Conservation (phyloP, 768 basidiomycete species). For the Boletus sp. region DNA sequence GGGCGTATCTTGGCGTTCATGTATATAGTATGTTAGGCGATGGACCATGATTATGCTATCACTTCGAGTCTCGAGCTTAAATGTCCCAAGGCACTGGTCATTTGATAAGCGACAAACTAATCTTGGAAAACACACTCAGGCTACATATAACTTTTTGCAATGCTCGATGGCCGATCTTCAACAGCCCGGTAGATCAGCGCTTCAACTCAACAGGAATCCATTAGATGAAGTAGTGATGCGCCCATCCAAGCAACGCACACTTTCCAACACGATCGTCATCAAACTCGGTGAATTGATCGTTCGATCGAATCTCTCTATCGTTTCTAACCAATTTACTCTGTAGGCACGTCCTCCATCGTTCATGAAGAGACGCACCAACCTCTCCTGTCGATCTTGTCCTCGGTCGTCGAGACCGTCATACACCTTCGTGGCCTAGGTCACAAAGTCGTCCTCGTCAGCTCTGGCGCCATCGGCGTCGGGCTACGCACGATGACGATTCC, state of each 20-base stretch:
- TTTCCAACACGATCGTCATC: constrained; percentile 73
- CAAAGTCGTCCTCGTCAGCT: constrained; percentile 92
- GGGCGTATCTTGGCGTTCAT: not conserved
- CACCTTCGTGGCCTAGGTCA: constrained; percentile 77
- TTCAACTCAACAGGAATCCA: not conserved
- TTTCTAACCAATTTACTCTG: constrained; percentile 10
- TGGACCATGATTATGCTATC: not conserved
- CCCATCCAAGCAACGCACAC: constrained; percentile 20
- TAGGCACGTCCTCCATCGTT: constrained; percentile 93
- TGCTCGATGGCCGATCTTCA: constrained; percentile 13
- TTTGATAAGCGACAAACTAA: not conserved
- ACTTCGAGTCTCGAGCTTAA: too few species aligned
- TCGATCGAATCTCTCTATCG: not conserved
- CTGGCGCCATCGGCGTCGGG: constrained; percentile 97
- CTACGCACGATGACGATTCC: constrained; percentile 86
- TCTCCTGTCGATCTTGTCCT: constrained; percentile 84
- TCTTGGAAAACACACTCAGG: not conserved
- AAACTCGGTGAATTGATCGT: constrained; percentile 64
- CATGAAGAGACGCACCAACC: constrained; percentile 93
- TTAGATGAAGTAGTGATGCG: constrained; percentile 16
- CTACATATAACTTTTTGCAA: not conserved
- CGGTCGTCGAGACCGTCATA: constrained; percentile 88
- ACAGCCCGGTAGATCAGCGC: constrained; percentile 5
- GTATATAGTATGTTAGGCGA: not conserved
- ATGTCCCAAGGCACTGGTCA: too few species aligned